phyloP scores from a whole-genome alignment of 805 yeast species.

The Danielia reshetovae region DNA sequence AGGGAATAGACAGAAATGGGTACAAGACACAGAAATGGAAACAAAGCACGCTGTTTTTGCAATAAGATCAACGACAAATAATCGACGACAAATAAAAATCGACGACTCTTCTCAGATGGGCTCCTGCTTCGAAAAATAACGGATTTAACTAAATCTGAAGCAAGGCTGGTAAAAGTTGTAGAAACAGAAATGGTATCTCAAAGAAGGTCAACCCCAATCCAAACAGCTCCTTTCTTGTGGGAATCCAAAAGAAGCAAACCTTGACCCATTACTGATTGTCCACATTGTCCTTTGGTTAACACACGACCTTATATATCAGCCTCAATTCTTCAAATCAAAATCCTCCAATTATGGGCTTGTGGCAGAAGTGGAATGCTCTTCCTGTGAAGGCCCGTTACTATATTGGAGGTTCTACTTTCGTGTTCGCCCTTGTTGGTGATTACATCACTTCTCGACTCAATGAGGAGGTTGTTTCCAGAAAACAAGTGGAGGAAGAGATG shows the following conservation, averaged over 20 bases:
- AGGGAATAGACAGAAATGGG: no score
- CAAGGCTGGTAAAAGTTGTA: no score
- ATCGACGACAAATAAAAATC: no score
- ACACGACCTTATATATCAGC: slow-evolving; percentile 6
- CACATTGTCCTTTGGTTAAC: neutral
- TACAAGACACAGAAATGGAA: neutral
- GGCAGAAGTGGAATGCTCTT: slow-evolving; percentile 37
- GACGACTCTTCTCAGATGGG: no score
- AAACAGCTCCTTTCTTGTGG: no score
- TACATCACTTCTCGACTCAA: slow-evolving; percentile 33
- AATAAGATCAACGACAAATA: no score
- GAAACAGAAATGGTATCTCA: no score
- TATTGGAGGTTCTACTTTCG: slow-evolving; percentile 38
- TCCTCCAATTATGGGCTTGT: slow-evolving; percentile 23
- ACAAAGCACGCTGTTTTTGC: no score
- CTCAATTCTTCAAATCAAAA: neutral
- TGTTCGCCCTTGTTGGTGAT: slow-evolving; percentile 38
- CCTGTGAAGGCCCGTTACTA: slow-evolving; percentile 40
- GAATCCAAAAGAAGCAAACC: no score
- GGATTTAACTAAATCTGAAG: no score
- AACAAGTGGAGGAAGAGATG: slow-evolving; percentile 23
- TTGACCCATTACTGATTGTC: neutral
- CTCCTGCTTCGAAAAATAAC: no score
- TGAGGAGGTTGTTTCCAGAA: slow-evolving; percentile 34
- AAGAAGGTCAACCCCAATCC: no score